phyloP scores from a whole-genome alignment of 2,329 filamentous ascomycete species.

The Huntiella abstrusa region DNA sequence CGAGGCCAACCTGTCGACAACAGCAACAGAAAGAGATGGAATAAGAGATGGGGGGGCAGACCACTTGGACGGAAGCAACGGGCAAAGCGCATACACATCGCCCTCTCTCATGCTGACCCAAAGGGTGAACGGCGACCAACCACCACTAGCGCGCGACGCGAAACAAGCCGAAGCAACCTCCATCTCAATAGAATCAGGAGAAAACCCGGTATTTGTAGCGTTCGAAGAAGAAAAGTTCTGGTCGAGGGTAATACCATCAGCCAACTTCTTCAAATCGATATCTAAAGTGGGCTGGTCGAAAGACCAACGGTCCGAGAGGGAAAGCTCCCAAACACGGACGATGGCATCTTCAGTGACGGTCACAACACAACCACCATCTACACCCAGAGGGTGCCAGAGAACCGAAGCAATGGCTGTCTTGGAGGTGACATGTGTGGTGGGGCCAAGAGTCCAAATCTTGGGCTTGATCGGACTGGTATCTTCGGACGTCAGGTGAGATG shows the following conservation, averaged over 20 bases:
- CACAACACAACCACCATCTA: slow-evolving; percentile 62
- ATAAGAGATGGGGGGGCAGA: slow-evolving; percentile 57
- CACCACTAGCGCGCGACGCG: slow-evolving; percentile 44
- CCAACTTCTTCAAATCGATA: slow-evolving; percentile 75
- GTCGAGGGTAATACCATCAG: slow-evolving; percentile 62
- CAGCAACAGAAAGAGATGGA: slow-evolving; percentile 64
- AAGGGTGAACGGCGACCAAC: slow-evolving; percentile 90
- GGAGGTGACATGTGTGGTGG: slow-evolving; percentile 77
- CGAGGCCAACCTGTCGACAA: slow-evolving; percentile 52
- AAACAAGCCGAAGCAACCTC: slow-evolving; percentile 84
- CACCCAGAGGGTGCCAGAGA: slow-evolving; percentile 82
- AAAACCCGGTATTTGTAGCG: slow-evolving; percentile 63
- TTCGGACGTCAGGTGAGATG: slow-evolving; percentile 51
- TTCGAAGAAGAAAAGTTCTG: slow-evolving; percentile 65
- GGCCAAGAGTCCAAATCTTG: slow-evolving; percentile 80
- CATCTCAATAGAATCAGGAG: slow-evolving; percentile 80
- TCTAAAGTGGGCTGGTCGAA: slow-evolving; percentile 70
- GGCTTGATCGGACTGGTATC: slow-evolving; percentile 54
- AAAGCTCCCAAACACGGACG: slow-evolving; percentile 79
- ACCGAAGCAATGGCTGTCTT: slow-evolving; percentile 63
- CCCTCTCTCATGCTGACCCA: slow-evolving; percentile 94
- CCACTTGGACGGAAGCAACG: slow-evolving; percentile 75
- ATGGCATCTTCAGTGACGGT: slow-evolving; percentile 79
- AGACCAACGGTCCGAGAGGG: slow-evolving; percentile 64
- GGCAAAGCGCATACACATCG: slow-evolving; percentile 84